A percentile compares a stretch with the other conserved stretches of the same genome.
These are phyloP conservation scores for Trypanosoma rangeli DNA, from an alignment of 208 protist species.

Conservation along the genomic window DNA sequence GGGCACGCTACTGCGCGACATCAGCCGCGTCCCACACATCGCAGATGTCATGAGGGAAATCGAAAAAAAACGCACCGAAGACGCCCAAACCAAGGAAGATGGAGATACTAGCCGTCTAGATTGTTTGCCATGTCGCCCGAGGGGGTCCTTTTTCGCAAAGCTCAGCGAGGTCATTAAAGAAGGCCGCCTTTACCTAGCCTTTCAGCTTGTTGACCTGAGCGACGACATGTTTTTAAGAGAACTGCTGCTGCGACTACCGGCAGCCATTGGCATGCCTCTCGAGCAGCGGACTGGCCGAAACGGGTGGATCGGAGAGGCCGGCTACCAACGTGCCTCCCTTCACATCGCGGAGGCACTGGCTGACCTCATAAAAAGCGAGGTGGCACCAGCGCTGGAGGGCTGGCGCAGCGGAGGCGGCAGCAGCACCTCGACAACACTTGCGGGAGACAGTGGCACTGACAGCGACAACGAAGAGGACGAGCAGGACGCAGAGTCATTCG, in stretches of 20 bases:
- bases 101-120: neutral
- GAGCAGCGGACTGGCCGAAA: conserved; percentile 26
- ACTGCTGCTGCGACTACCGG: conserved; percentile 25
- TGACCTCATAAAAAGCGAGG: conserved; percentile 39
- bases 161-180: conserved; percentile 21
- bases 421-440: neutral
- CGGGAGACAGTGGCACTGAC: neutral
- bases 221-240: conserved; percentile 41
- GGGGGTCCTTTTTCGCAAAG: conserved; percentile 13
- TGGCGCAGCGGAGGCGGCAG: neutral
- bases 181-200: conserved; percentile 20
- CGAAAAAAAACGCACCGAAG: conserved; percentile 17
- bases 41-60: conserved; percentile 41
- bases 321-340: conserved; percentile 33
- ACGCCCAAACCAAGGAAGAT: neutral
- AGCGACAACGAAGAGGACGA: neutral
- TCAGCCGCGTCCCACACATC: conserved; percentile 58
- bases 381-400: conserved; percentile 43
- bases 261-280: conserved; percentile 23
- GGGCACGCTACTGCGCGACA: conserved; percentile 64
- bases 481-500: neutral
- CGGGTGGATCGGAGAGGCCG: conserved; percentile 52
- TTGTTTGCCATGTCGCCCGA: conserved; percentile 5
- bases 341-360: conserved; percentile 40
- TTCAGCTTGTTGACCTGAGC: conserved; percentile 52